Evolutionary conservation across 2,329 filamentous ascomycete species (phyloP), one percentile per base, ranked within the genome.

Genomic region (Didymella arachidicola): DNA sequence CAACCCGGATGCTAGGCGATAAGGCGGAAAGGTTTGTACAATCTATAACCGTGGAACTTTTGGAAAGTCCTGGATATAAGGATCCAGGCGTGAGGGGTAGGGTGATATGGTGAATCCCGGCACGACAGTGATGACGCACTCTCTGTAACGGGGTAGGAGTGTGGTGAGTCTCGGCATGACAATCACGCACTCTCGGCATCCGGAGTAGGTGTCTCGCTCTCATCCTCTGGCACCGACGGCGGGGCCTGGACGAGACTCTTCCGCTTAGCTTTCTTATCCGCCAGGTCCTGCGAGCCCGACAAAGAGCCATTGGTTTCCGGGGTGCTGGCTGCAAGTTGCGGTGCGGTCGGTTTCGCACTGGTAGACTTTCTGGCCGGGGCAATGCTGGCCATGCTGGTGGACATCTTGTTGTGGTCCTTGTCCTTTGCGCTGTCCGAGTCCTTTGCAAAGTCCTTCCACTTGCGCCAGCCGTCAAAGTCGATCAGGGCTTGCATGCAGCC

Each of bases 401-500:
- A 72, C 32, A 76, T 65, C 52, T 76, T 77, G 39, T 68, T 72
- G 26, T 70, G 75, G 22, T 67, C 68, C 16, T 67, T 59, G 78
- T 79, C 55, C 52, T 74, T 69, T 72, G 66, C 69, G 43, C 69
- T 72, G 34, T 77, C 76, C 7, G 71, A 73, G 44, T 72, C 69
- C 38, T 72, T 69, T 43, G 74, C 73, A 54, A 91, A 94, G 71
- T 95, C 91, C 77, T 97, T 97, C 95, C 95, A 99, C 77, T 92
- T 92, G 54, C 93, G 87, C 95, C 95, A 99, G 61, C 95, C 95
- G 75, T 98, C 94, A 75, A 95, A 98, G 80, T 99, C 95, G 72
- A 99, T 98, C 25, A 99, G 84, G 10, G 95, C 95, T 81, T 98
- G 95, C 95, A 99, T 99, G 81, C 95, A 98, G 56, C 95, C 95